These are phyloP conservation scores for Scolecobasidium constrictum DNA, from an alignment of 2,329 filamentous ascomycete species.

Conservation along the genomic window DNA sequence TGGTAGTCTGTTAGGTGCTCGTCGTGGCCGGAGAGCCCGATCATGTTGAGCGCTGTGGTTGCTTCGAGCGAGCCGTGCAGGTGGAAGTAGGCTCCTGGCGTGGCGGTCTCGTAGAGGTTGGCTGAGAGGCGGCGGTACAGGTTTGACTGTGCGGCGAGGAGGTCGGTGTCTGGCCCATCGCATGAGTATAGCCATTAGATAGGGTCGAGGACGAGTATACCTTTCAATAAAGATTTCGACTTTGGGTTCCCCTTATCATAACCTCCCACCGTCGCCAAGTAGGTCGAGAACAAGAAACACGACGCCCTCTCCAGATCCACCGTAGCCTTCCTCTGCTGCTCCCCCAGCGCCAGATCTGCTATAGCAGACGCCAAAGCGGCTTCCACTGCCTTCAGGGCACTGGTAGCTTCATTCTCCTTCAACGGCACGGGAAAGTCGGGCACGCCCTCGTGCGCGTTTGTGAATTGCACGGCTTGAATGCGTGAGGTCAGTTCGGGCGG, in stretches of 20 bases:
- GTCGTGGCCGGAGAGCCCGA: conserved; percentile 51
- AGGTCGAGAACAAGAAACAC: conserved; percentile 47
- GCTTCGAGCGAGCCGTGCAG: conserved; percentile 67
- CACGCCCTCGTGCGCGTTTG: conserved; percentile 25
- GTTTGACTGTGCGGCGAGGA: conserved; percentile 59
- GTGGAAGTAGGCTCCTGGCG: conserved; percentile 59
- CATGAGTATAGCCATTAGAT: conserved; percentile 12
- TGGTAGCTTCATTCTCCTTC: conserved; percentile 42
- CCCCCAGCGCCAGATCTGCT: conserved; percentile 42
- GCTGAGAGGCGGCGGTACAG: conserved; percentile 62
- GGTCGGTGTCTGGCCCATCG: conserved; percentile 52
- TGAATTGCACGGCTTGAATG: conserved; percentile 21
- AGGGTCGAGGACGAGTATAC: conserved; percentile 17
- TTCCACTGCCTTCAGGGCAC: conserved; percentile 49
- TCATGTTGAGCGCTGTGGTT: conserved; percentile 57
- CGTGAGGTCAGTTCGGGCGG: conserved; percentile 21
- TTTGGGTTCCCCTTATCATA: conserved; percentile 31
- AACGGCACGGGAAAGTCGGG: conserved; percentile 34
- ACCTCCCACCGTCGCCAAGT: conserved; percentile 44
- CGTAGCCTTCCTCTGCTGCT: conserved; percentile 30
- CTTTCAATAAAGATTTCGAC: conserved; percentile 36
- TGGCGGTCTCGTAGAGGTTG: conserved; percentile 59
- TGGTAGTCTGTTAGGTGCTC: conserved; percentile 45
- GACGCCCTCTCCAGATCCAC: conserved; percentile 45
- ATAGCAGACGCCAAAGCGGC: conserved; percentile 50